These are phyloP conservation scores for Cercospora citrullina DNA, from an alignment of 2,329 filamentous ascomycete genomes.

Conservation along the genomic window DNA sequence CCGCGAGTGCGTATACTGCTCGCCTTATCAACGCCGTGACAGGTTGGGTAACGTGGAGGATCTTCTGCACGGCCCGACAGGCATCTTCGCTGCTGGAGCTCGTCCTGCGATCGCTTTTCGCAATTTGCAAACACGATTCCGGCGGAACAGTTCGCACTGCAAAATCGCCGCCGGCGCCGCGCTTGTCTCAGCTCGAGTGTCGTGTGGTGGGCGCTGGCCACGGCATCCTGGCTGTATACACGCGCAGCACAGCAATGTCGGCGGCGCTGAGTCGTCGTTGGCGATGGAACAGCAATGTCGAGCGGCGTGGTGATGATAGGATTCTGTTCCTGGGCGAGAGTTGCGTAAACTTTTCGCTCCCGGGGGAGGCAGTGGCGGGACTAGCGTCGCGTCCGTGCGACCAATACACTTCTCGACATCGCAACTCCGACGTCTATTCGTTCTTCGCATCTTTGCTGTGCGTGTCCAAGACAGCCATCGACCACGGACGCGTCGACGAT, in stretches of 20 bases:
- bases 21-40: background rate
- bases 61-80: background rate
- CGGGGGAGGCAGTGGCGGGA: background rate
- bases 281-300: background rate
- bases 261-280: conserved; percentile 1
- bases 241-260: background rate
- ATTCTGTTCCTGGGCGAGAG: conserved; percentile 7
- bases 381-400: background rate
- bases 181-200: background rate
- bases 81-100: background rate
- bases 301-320: background rate
- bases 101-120: background rate
- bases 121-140: background rate
- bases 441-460: background rate
- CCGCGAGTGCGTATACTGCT: background rate
- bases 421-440: conserved; percentile 5
- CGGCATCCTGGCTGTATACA: background rate
- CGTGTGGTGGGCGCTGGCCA: background rate
- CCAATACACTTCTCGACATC: background rate
- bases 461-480: background rate
- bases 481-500: background rate
- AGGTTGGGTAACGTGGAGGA: background rate
- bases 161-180: background rate
- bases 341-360: background rate
- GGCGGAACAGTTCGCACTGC: background rate